Evolutionary conservation across 1,139 yeast species (phyloP).

Genomic region (Zygoascus meyerae): DNA sequence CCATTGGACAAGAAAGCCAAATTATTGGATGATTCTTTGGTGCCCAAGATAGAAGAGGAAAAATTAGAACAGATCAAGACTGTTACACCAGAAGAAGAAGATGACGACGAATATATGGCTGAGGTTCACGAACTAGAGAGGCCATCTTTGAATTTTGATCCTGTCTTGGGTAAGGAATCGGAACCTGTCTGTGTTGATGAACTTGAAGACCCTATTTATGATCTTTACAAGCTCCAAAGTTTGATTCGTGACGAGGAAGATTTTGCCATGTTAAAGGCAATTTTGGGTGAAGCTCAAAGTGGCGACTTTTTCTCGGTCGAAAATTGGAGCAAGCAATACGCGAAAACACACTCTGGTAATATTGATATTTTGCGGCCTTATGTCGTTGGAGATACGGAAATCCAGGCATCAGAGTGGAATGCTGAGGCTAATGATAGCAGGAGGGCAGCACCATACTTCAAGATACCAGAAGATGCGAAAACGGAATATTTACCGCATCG

Average conservation of each 20-base stretch:
- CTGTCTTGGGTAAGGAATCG: slow-evolving; percentile 33
- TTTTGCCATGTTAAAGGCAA: slow-evolving; percentile 45
- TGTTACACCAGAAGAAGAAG: slow-evolving; percentile 11
- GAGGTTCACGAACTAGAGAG: slow-evolving; percentile 5
- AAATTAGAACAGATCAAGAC: slow-evolving; percentile 6
- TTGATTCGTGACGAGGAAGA: slow-evolving; percentile 73
- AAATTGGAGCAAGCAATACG: slow-evolving; percentile 67
- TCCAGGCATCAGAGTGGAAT: slow-evolving; percentile 12
- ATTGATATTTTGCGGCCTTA: slow-evolving; percentile 13
- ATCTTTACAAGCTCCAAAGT: slow-evolving; percentile 48
- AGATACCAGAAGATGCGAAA: slow-evolving; percentile 69
- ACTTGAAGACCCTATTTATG: slow-evolving; percentile 30
- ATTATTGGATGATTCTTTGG: slow-evolving; percentile 17
- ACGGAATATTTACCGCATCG: slow-evolving; percentile 76
- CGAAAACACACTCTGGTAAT: slow-evolving; percentile 29
- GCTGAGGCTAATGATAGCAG: slow-evolving; percentile 42
- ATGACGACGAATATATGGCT: slow-evolving; percentile 7
- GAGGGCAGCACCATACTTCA: slow-evolving; percentile 67
- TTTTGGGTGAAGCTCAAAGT: slow-evolving; percentile 34
- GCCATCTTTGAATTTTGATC: slow-evolving; percentile 24
- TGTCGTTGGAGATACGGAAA: slow-evolving; percentile 22
- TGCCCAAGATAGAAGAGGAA: slow-evolving; percentile 6
- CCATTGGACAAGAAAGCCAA: slow-evolving; percentile 15
- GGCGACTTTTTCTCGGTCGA: slow-evolving; percentile 40
- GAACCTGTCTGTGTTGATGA: slow-evolving; percentile 48